Base-by-base conservation (phyloP, 2,329 filamentous ascomycete species). In the Sporothrix brasiliensis region DNA sequence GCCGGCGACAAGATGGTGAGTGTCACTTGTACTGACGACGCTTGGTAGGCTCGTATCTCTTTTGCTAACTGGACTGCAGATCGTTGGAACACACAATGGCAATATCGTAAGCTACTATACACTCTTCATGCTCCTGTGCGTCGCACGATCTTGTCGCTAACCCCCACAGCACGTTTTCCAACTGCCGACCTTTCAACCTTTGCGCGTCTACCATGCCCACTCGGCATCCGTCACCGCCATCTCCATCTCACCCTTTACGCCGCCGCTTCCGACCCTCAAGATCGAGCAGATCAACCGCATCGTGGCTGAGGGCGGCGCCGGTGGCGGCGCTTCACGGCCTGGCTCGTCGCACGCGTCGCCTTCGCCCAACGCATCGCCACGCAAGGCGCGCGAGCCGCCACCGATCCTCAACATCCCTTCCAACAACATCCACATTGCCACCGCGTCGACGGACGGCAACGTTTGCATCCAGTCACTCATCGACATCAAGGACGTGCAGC, bases 1-100 rank as follows among this genome's bases (percentile, higher is more conserved):
- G 92, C 92, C 53, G 94, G 94, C 68, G 94, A 99, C 83, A 98
- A 98, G 83, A 97, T 98, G 94, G 92, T 94, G 85, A 76, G 83
- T 70, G 70, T 67, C 60, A 67, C 19, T 49, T 14, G 44, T 16
- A 4, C 5, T 6, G 44, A 14, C 19, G 14, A 14, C 4, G 13
- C 14, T 19, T 19, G 44, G 4, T 34, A 49, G 14, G 13, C 14
- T 5, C 2, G 44, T 7, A 21, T 19, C 3, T 4, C 11, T 16
- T 19, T 14, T 16, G 16, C 58, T 39, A 24, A 39, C n/a, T 27
- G 16, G n/a, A 49, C 74, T 19, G 13, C 80, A 94, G 92, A 91
- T 97, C 73, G 85, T 97, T 75, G 95, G 94, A 74, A 97, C 95
- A 44, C 94, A 99, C 79, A 97, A 97, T 81, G 95, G 95, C 76